These are phyloP conservation scores for Lodderomyces theae DNA, from an alignment of 1,139 yeast genomes.

Conservation along the genomic window DNA sequence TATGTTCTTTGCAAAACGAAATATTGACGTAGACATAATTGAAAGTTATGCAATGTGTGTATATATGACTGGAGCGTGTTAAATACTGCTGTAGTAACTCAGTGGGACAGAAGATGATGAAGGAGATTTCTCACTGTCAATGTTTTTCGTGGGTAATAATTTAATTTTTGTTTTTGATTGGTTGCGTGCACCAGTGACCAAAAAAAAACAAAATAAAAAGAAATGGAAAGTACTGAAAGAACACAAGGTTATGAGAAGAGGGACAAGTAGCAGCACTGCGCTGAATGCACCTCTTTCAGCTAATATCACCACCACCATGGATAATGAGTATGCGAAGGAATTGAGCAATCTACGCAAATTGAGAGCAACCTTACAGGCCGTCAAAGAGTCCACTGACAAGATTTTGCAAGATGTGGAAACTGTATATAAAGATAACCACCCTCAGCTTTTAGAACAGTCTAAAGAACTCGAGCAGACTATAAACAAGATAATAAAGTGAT, in stretches of 20 bases:
- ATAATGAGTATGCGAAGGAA: background rate
- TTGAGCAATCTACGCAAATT: conserved; percentile 23
- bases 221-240: too few relatives aligned
- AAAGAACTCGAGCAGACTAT: conserved; percentile 7
- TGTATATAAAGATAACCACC: conserved; percentile 15
- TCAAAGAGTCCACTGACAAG: conserved; percentile 27
- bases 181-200: conserved; percentile 3
- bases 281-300: too few relatives aligned
- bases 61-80: too few relatives aligned
- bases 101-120: background rate
- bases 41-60: background rate
- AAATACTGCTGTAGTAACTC: too few relatives aligned
- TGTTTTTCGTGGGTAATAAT: conserved; percentile 1
- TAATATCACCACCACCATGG: background rate
- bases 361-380: conserved; percentile 29
- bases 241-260: too few relatives aligned
- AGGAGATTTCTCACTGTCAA: background rate
- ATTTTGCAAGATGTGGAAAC: conserved; percentile 25
- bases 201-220: conserved; percentile 1
- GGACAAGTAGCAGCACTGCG: too few relatives aligned
- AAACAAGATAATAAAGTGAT: conserved; percentile 2
- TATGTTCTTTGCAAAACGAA: conserved; percentile 62
- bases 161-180: conserved; percentile 7
- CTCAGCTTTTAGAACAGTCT: conserved; percentile 9
- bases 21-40: conserved; percentile 56